Conservation (phyloP, 345 rosid species). For the Barbarea vulgaris region DNA sequence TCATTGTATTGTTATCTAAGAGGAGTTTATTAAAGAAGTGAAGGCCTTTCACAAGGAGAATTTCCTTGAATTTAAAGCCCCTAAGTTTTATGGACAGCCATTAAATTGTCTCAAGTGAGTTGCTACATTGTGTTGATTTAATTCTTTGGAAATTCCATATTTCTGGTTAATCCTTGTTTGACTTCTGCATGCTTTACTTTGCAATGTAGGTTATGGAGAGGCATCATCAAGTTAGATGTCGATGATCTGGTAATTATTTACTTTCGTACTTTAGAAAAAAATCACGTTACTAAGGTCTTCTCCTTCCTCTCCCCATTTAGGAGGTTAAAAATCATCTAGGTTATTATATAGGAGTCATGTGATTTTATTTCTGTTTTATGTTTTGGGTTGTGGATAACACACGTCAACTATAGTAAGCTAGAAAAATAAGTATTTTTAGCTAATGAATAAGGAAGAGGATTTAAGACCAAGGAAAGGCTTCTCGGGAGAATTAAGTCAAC, state of each 20-base stretch:
- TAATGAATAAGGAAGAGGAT: not conserved
- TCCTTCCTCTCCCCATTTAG: not conserved
- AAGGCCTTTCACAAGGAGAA: conserved; percentile 64
- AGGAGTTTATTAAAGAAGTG: conserved; percentile 86
- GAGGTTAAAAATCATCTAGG: not conserved
- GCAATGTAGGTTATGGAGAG: conserved; percentile 77
- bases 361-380: not conserved
- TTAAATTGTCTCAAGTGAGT: conserved; percentile 85
- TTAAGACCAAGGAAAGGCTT: not conserved
- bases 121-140: not conserved
- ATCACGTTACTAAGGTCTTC: not conserved
- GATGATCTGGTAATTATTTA: conserved; percentile 74
- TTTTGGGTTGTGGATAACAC: conserved; percentile 1
- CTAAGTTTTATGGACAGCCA: conserved; percentile 90
- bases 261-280: not conserved
- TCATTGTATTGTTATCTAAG: conserved; percentile 16
- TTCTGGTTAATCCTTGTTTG: conserved; percentile 15
- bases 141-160: not conserved
- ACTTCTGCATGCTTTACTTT: conserved; percentile 24
- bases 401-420: not conserved
- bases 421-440: not conserved
- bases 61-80: conserved; percentile 78
- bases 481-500: not conserved
- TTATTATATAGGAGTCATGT: not conserved
- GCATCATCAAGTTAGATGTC: conserved; percentile 88